Conservation (phyloP, 371 early-diverging fungal species). For the Rhizopus stolonifer region DNA sequence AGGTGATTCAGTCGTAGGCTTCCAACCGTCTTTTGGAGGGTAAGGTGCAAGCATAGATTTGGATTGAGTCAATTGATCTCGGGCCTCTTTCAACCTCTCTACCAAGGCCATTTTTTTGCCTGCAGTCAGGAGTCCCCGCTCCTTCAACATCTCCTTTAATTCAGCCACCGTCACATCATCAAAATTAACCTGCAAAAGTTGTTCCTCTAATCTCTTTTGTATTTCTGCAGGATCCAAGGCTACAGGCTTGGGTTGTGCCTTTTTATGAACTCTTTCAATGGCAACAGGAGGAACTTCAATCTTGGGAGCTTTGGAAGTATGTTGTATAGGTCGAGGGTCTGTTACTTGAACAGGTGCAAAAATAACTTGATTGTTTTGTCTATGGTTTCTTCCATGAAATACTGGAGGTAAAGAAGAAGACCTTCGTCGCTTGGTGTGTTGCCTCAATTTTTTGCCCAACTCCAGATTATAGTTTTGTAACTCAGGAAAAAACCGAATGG, state of each 20-base stretch:
- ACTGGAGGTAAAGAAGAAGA: conserved; percentile 33
- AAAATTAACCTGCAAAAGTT: conserved; percentile 56
- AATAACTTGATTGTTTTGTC: conserved; percentile 15
- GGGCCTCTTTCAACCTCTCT: conserved; percentile 55
- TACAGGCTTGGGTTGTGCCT: conserved; percentile 24
- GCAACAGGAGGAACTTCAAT: conserved; percentile 23
- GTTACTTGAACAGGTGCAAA: conserved; percentile 34
- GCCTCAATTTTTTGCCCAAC: conserved; percentile 22
- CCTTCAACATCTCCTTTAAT: conserved; percentile 66
- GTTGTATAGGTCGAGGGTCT: conserved; percentile 29
- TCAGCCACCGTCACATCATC: conserved; percentile 71
- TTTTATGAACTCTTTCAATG: conserved; percentile 27
- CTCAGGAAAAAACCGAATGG: conserved; percentile 24
- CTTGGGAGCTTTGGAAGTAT: conserved; percentile 25
- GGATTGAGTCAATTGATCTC: conserved; percentile 8
- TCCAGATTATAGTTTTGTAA: conserved; percentile 19
- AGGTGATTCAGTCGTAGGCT: conserved; percentile 9
- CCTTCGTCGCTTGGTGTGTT: conserved; percentile 29
- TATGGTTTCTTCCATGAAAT: conserved; percentile 18
- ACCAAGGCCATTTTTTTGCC: conserved; percentile 68
- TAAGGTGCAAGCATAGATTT: background rate
- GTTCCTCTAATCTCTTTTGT: conserved; percentile 37
- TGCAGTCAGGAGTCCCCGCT: conserved; percentile 54
- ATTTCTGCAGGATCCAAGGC: conserved; percentile 27
- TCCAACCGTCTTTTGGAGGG: background rate